These are phyloP conservation scores for Oryza brachyantha DNA, from an alignment of 176 grass and related monocot genomes.

Conservation along the genomic window DNA sequence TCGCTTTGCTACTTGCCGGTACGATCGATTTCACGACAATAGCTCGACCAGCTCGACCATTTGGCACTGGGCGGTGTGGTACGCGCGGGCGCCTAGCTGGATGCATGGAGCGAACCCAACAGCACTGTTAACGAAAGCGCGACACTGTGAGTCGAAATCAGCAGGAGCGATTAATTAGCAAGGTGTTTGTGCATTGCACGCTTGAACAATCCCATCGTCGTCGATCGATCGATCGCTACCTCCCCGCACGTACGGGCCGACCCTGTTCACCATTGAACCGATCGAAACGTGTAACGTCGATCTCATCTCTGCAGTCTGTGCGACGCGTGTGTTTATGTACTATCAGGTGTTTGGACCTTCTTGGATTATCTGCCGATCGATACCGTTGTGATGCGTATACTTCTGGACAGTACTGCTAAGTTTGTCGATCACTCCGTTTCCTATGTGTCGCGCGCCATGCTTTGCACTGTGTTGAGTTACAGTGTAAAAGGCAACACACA, in stretches of 20 bases:
- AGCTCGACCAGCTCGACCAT: background rate
- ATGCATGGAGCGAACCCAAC: background rate
- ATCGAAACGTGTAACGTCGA: background rate
- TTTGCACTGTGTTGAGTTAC: background rate
- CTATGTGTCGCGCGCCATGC: background rate
- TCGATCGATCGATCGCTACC: background rate
- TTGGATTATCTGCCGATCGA: background rate
- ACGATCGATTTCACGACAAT: background rate
- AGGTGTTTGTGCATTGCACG: background rate
- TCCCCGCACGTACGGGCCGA: background rate
- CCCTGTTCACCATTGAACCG: constrained; percentile 12
- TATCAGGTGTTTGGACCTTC: background rate
- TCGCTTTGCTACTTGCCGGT: background rate
- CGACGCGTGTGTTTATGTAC: background rate
- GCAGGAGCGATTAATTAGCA: background rate
- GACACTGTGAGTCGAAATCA: background rate
- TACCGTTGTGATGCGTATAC: background rate
- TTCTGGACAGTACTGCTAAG: too few species aligned
- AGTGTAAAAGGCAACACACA: too few species aligned
- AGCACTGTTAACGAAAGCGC: constrained; percentile 22
- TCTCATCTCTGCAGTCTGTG: background rate
- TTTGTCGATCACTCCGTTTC: too few species aligned
- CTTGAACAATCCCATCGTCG: background rate
- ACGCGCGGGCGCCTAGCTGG: constrained; percentile 4
- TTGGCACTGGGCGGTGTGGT: background rate